Conservation (phyloP, 352 stramenopile genomes). For the Phytopythium litorale region DNA sequence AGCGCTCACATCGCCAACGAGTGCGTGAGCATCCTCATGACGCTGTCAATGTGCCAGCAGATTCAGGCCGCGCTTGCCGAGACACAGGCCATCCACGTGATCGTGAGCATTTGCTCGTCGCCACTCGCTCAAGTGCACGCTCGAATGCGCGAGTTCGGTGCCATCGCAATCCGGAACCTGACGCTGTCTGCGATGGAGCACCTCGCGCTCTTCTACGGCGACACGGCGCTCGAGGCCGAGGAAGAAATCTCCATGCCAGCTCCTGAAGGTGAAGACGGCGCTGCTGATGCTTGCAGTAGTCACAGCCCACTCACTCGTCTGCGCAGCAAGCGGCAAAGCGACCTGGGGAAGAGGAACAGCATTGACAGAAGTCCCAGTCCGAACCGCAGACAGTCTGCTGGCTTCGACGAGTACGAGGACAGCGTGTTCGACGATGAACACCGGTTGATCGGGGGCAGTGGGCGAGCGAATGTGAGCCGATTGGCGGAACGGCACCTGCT, state of each 20-base stretch:
- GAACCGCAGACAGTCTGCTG: not conserved
- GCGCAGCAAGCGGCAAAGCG: not conserved
- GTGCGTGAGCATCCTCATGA: slow-evolving; percentile 44
- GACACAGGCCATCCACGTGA: slow-evolving; percentile 57
- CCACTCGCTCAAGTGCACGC: slow-evolving; percentile 9
- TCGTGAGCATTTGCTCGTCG: slow-evolving; percentile 52
- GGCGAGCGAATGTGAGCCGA: slow-evolving; percentile 17
- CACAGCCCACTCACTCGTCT: not conserved
- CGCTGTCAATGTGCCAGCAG: slow-evolving; percentile 65
- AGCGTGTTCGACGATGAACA: slow-evolving; percentile 9
- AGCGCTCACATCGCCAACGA: slow-evolving; percentile 36
- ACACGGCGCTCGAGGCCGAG: slow-evolving; percentile 15
- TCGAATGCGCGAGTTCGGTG: slow-evolving; percentile 48
- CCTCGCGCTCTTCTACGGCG: slow-evolving; percentile 47
- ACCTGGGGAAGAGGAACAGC: not conserved
- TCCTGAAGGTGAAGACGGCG: too few species aligned
- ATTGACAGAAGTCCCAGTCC: not conserved
- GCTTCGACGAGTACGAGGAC: slow-evolving; percentile 5
- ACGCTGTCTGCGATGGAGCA: slow-evolving; percentile 63
- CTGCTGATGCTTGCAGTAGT: too few species aligned
- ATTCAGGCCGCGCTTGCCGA: slow-evolving; percentile 52
- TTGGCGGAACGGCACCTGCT: slow-evolving; percentile 54
- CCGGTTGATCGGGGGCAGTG: not conserved
- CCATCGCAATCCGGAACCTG: slow-evolving; percentile 61
- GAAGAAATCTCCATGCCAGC: not conserved